Base-by-base conservation (phyloP, 177 flowering plant genomes). In the Vitis hybrid region DNA sequence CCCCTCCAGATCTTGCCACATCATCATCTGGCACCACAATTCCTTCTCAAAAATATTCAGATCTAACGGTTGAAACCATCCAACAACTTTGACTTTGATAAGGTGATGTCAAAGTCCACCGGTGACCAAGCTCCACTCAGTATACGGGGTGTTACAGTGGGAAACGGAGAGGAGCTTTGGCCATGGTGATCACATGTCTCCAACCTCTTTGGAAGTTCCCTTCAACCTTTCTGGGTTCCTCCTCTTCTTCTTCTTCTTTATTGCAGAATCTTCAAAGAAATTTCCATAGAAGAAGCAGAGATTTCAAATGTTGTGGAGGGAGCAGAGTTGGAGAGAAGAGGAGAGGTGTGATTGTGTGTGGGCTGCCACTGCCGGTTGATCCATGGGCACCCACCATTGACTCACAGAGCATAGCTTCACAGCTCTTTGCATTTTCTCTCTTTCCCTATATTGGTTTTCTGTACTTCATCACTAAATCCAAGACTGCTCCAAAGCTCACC, bases 331-430 rank as follows among this genome's bases (percentile, higher is more conserved):
- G 56, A 50, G 61, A 67, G 71, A 9, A 71, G 74, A 57, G 58
- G 79, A 49, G 32, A 49, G 32, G 65, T 7, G 24, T 9, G 12
- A 62, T 70, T 14, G 80, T 79, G 6, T 74, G 84, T 69, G 87
- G 86, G 21, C 55, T 81, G 48, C 52, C 73, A 13, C 65, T 90
- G 12, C 91, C 88, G 3, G 92, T 90, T 30, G 98, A 94, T 79
- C 97, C 99, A 71, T 94, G 97, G 98, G 90, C 95, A 52, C 97
- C 97, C 56, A 80, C 66, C 79, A 81, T 94, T 65, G 97, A 92
- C 75, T 85, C 99, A 41, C 79, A 89, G 78, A 91, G 97, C 88
- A 82, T 92, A 69, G 96, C 97, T 64, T 82, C 99, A 3, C 97
- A 91, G 86, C 86, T 94, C 11, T 92, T 94, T 67, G 96, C 97